phyloP scores from a whole-genome alignment of 139 green algal genomes.

The Chlorella sp. region DNA sequence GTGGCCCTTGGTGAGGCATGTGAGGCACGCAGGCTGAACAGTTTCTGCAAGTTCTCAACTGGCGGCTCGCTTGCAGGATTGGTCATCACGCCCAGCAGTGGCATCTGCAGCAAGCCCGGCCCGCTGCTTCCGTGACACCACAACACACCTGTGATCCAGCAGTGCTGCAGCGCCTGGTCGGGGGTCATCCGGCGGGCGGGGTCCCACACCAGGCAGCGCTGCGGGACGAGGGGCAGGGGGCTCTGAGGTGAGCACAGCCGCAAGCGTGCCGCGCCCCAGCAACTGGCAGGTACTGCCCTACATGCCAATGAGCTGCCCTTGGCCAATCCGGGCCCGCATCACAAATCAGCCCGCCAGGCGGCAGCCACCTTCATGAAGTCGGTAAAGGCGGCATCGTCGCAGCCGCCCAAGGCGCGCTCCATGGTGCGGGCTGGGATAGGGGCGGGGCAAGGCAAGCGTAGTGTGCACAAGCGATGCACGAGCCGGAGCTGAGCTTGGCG shows the following conservation, averaged over 20 bases:
- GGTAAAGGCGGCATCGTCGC: slow-evolving; percentile 11
- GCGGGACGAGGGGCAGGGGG: slow-evolving; percentile 59
- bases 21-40: too few relatives aligned
- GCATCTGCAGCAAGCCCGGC: not conserved
- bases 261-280: too few relatives aligned
- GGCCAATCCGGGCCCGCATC: too few relatives aligned
- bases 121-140: too few relatives aligned
- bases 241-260: too few relatives aligned
- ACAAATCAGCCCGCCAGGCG: too few relatives aligned
- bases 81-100: too few relatives aligned
- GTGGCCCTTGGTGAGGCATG: too few relatives aligned
- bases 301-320: too few relatives aligned
- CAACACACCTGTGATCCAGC: slow-evolving; percentile 53
- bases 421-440: not conserved
- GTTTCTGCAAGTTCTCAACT: too few relatives aligned
- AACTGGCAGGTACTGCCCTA: too few relatives aligned
- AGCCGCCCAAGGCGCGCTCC: slow-evolving; percentile 11
- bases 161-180: slow-evolving; percentile 82
- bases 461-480: not conserved
- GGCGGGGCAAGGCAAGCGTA: not conserved
- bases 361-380: slow-evolving; percentile 35
- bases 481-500: not conserved
- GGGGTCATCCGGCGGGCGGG: slow-evolving; percentile 68
- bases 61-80: not conserved
- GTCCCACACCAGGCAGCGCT: slow-evolving; percentile 74